These are phyloP conservation scores for Xylaria venustula DNA, from an alignment of 495 filamentous ascomycete species.

Conservation along the genomic window DNA sequence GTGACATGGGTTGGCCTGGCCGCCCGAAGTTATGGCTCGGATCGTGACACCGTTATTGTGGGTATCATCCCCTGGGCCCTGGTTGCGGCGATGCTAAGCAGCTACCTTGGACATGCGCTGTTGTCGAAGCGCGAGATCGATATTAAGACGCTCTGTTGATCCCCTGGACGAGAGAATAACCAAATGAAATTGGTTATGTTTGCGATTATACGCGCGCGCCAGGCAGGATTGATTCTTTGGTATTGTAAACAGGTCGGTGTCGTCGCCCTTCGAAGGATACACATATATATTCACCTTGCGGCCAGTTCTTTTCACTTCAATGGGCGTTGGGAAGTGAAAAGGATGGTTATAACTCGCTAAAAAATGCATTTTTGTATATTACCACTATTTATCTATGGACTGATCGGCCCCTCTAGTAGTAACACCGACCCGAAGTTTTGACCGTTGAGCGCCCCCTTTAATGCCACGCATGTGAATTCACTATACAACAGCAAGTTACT, in stretches of 20 bases:
- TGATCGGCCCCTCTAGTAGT: not conserved
- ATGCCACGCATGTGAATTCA: not conserved
- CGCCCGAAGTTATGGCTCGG: conserved; percentile 30
- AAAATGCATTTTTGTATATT: conserved; percentile 11
- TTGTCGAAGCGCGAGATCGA: conserved; percentile 1
- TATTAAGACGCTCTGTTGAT: too few species aligned
- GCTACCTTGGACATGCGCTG: conserved; percentile 23
- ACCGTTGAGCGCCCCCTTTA: not conserved
- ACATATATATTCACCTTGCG: too few species aligned
- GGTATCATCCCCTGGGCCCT: conserved; percentile 42
- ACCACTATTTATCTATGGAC: conserved; percentile 1
- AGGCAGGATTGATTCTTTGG: too few species aligned
- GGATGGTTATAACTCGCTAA: too few species aligned
- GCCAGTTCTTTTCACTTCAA: too few species aligned
- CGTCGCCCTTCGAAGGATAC: too few species aligned
- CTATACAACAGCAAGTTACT: not conserved
- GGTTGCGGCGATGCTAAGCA: conserved; percentile 42
- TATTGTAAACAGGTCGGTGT: too few species aligned
- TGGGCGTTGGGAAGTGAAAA: too few species aligned
- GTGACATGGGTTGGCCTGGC: conserved; percentile 27
- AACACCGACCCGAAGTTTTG: not conserved
- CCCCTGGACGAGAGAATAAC: too few species aligned
- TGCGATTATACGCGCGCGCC: too few species aligned
- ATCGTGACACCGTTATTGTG: conserved; percentile 41
- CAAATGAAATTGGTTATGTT: too few species aligned